phyloP scores from a whole-genome alignment of 1,284 basidiomycete genomes.

The Marasmius oreades region DNA sequence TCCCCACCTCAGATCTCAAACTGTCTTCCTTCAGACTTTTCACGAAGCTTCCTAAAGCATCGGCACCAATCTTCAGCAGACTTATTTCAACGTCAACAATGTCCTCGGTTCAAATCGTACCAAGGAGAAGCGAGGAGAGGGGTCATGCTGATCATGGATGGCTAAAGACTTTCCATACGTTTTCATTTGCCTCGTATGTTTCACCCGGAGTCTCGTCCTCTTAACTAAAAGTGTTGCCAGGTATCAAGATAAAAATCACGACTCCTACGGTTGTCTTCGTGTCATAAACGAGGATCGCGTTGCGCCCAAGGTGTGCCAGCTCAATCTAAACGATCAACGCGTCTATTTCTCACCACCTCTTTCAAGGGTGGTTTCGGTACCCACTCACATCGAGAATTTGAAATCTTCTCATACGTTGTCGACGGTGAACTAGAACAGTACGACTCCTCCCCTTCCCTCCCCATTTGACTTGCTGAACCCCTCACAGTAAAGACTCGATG shows the following conservation, averaged over 20 bases:
- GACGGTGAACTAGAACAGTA: conserved; percentile 79
- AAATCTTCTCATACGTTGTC: conserved; percentile 90
- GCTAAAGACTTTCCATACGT: conserved; percentile 90
- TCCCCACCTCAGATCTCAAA: conserved; percentile 15
- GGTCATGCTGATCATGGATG: conserved; percentile 85
- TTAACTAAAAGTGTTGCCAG: conserved; percentile 26
- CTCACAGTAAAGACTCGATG: conserved; percentile 77
- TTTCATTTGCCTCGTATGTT: conserved; percentile 73
- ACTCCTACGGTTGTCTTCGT: conserved; percentile 60
- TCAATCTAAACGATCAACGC: background rate
- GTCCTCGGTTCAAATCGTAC: conserved; percentile 9
- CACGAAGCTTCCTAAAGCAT: background rate
- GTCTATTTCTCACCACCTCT: background rate
- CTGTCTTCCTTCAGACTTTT: background rate
- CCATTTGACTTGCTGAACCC: conserved; percentile 5
- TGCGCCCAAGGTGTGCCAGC: conserved; percentile 33
- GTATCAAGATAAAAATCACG: conserved; percentile 60
- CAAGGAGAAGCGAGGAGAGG: conserved; percentile 38
- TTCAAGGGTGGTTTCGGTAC: conserved; percentile 78
- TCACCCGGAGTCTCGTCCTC: background rate
- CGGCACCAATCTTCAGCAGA: background rate
- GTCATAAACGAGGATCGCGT: conserved; percentile 93
- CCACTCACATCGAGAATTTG: conserved; percentile 82
- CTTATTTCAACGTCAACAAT: background rate
- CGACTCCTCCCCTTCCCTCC: conserved; percentile 17